phyloP scores from a whole-genome alignment of 108 stramenopile species.

The Fistulifera pelliculosa region DNA sequence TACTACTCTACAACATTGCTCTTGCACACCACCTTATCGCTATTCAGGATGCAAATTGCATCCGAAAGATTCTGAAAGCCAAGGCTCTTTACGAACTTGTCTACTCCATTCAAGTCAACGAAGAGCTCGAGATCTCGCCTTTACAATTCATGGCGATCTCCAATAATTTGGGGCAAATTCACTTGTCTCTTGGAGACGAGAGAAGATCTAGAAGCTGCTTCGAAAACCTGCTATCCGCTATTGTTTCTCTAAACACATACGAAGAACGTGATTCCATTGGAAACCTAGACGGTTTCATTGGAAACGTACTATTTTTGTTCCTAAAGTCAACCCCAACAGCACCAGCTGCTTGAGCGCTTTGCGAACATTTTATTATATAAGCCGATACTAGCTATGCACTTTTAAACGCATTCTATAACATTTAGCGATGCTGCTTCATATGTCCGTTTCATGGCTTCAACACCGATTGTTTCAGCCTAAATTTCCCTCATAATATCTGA shows the following conservation, averaged over 20 bases:
- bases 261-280: neutral
- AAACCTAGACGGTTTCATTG: conserved; percentile 1
- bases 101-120: conserved; percentile 13
- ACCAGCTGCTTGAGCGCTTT: conserved; percentile 3
- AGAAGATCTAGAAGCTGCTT: conserved; percentile 14
- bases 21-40: conserved; percentile 4
- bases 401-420: neutral
- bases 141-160: conserved; percentile 18
- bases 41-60: conserved; percentile 2
- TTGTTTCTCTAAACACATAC: conserved; percentile 16
- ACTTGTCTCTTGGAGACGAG: conserved; percentile 13
- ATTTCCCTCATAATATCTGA: too few relatives aligned
- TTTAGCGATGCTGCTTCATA: neutral
- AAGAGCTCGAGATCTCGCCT: conserved; percentile 3
- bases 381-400: neutral
- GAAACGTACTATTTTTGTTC: neutral
- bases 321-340: neutral
- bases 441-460: too few relatives aligned
- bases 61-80: conserved; percentile 15
- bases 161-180: conserved; percentile 25
- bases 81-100: conserved; percentile 22
- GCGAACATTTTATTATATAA: neutral
- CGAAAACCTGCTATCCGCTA: conserved; percentile 17
- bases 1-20: conserved; percentile 5
- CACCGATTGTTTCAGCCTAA: too few relatives aligned